Base-by-base conservation (phyloP, 768 basidiomycete genomes). In the Fomitopsis serialis region DNA sequence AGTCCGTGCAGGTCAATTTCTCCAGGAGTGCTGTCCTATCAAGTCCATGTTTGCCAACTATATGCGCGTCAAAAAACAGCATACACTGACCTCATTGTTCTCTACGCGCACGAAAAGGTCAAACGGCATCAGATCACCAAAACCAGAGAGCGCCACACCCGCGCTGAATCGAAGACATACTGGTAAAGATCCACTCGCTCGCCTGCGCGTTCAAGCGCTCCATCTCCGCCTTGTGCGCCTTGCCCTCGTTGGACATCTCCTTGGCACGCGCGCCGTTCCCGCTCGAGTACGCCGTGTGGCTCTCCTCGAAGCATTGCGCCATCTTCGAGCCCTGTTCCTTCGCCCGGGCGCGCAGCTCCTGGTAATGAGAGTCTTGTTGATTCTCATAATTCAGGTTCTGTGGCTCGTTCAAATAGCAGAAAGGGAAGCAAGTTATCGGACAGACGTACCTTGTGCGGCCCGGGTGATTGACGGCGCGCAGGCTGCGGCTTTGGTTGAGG, bases 1-100 rank as follows among this genome's bases (percentile, higher is more conserved):
- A 98, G 72, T 1, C 92, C 95, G 63, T 98, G 95, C 22, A 98
- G 71, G 68, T 98, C 91, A 43, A 97, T 72, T 66, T 93, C 89
- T 1, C 86, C 89, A 0, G 78, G 77, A 54, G 78, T 68, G 48
- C 85, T 84, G 55, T 88, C 82, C 80, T 85, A 62, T 42, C 49
- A 10, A 6, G 25, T 32, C 5, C 12, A 11, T 2, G 15, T 9
- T 15, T 21, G 29, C 29, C 29, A 11, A 32, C 29, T 32, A 19
- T 24, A 48, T 17, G 36, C 32, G 36, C 37, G 23, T 36, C 45
- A 32, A 48, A 3, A 19, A 48, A 51, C 15, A 27, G 11, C 48
- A 37, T 4, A 2, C 1, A 36, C 23, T 29, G 52, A 85, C 87
- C 71, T 77, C 76, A 72, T 95, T 93, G 60, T 91, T 92, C 67